phyloP scores from a whole-genome alignment of 352 stramenopile species.

The Peronospora belbahrii region DNA sequence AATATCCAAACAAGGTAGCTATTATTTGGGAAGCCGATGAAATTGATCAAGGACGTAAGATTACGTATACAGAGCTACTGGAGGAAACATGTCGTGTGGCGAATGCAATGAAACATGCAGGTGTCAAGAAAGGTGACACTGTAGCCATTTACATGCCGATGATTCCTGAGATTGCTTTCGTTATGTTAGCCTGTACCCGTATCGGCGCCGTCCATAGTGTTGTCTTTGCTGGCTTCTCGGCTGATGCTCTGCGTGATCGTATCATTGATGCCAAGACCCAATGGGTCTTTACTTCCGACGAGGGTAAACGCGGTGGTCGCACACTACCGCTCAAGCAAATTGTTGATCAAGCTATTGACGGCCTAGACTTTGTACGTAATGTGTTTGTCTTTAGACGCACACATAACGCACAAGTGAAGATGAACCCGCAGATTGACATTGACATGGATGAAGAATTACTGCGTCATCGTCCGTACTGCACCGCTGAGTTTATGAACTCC shows the following conservation, averaged over 20 bases:
- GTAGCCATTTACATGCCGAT: conserved; percentile 99
- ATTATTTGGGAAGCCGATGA: conserved; percentile 98
- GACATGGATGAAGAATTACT: conserved; percentile 89
- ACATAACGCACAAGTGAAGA: conserved; percentile 56
- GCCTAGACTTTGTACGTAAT: conserved; percentile 86
- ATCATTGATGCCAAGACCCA: conserved; percentile 86
- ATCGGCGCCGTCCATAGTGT: conserved; percentile 96
- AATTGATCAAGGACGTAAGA: conserved; percentile 69
- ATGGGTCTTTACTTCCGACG: conserved; percentile 92
- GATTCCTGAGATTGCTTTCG: conserved; percentile 96
- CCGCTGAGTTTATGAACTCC: conserved; percentile 92
- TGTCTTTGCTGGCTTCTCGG: conserved; percentile 94
- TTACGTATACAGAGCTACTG: conserved; percentile 44
- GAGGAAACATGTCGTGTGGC: conserved; percentile 85
- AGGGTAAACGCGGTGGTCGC: conserved; percentile 89
- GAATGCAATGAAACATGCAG: conserved; percentile 90
- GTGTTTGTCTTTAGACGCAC: conserved; percentile 94
- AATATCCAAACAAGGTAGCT: conserved; percentile 78
- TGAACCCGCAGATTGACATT: conserved; percentile 85
- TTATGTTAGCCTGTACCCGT: conserved; percentile 96
- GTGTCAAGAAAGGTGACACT: conserved; percentile 89
- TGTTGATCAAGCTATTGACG: conserved; percentile 88
- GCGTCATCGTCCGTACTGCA: conserved; percentile 90
- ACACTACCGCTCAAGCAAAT: conserved; percentile 94
- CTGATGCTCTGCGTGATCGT: conserved; percentile 91